Conservation (phyloP, 2,329 filamentous ascomycete genomes). For the Daldinia sp. region DNA sequence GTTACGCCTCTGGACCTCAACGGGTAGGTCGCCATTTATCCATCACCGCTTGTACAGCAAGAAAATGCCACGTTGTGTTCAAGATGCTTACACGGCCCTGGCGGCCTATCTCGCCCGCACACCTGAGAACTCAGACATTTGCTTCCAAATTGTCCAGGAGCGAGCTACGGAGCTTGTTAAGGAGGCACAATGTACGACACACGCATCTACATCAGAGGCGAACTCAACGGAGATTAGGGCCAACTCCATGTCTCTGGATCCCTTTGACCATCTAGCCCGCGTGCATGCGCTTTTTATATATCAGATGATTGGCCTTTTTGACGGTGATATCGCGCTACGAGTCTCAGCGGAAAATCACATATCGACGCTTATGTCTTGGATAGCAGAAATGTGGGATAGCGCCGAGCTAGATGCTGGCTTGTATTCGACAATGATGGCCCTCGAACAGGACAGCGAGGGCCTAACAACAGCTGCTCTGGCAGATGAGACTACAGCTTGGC, state of each 20-base stretch:
- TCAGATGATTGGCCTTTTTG: conserved; percentile 41
- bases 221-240: background rate
- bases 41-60: conserved; percentile 17
- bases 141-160: background rate
- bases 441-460: background rate
- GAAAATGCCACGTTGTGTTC: conserved; percentile 16
- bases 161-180: background rate
- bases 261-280: conserved; percentile 31
- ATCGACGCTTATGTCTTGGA: conserved; percentile 31
- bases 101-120: conserved; percentile 15
- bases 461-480: background rate
- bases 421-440: conserved; percentile 2
- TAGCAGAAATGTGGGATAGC: conserved; percentile 39
- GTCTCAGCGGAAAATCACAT: conserved; percentile 36
- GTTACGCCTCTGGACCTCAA: conserved; percentile 17
- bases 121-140: conserved; percentile 18
- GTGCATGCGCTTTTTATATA: conserved; percentile 40
- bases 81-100: conserved; percentile 14
- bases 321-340: conserved; percentile 38
- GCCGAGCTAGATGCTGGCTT: conserved; percentile 12
- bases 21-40: conserved; percentile 17
- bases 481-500: conserved; percentile 2
- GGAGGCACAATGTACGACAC: background rate
- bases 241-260: background rate
- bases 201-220: too few species aligned